A percentile compares a stretch with the other conserved stretches of the same genome.
These are phyloP conservation scores for Zymoseptoria ardabiliae DNA, from an alignment of 2,329 filamentous ascomycete genomes.

Conservation along the genomic window DNA sequence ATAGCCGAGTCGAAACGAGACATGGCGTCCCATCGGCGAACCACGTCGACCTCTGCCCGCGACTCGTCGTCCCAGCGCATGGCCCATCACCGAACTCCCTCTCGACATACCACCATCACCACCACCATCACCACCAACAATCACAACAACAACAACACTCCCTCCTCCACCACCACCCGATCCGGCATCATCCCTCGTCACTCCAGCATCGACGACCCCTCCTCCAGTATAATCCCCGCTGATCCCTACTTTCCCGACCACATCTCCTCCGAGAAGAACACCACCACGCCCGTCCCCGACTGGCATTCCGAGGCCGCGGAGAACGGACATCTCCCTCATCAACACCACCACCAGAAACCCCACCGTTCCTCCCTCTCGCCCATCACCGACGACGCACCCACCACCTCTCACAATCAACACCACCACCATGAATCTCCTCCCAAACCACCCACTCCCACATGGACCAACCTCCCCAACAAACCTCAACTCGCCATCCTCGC, in stretches of 20 bases:
- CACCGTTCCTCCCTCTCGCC: slow-evolving; percentile 13
- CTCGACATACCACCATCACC: no score
- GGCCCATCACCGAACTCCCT: no score
- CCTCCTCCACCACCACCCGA: not conserved
- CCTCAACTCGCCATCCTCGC: slow-evolving; percentile 34
- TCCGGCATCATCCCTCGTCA: not conserved
- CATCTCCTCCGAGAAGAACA: no score
- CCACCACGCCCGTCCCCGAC: slow-evolving; percentile 1
- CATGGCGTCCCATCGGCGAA: no score
- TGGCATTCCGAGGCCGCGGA: slow-evolving; percentile 10
- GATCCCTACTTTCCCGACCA: no score
- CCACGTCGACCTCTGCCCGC: no score
- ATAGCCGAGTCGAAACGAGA: no score
- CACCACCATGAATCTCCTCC: not conserved
- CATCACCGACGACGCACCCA: slow-evolving; percentile 9
- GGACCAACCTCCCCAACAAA: slow-evolving; percentile 36
- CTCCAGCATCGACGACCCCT: slow-evolving; percentile 6
- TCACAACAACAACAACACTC: no score
- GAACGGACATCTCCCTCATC: slow-evolving; percentile 4
- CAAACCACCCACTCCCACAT: slow-evolving; percentile 28
- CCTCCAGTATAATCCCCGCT: not conserved
- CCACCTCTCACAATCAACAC: slow-evolving; percentile 11
- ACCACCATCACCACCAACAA: no score
- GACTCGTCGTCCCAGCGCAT: no score
- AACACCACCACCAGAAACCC: not conserved